Percentiles rank a stretch among this genome's conserved stretches.
Evolutionary conservation across 768 basidiomycete species (phyloP).

Genomic region (Rhodotorula taiwanensis): DNA sequence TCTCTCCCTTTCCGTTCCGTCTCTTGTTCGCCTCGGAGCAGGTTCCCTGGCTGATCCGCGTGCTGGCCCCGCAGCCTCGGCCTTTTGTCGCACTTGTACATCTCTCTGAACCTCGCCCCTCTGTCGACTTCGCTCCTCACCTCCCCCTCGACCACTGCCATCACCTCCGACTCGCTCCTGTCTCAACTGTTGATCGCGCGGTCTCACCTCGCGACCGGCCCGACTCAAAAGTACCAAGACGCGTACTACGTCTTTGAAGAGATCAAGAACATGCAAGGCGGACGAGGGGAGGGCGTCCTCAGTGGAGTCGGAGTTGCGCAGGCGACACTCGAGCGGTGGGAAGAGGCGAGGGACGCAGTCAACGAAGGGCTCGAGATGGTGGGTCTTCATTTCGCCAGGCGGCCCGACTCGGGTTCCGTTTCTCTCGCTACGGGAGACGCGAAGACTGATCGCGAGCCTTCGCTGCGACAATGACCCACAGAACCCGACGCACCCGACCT

Average conservation of each 20-base stretch:
- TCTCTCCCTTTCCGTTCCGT: neutral
- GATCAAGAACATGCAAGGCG: constrained; percentile 38
- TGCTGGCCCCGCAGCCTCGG: constrained; percentile 16
- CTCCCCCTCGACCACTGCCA: constrained; percentile 17
- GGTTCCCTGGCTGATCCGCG: neutral
- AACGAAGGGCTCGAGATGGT: constrained; percentile 38
- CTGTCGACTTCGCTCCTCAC: constrained; percentile 26
- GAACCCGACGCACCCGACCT: constrained; percentile 38
- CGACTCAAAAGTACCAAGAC: constrained; percentile 35
- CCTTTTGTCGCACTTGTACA: constrained; percentile 37
- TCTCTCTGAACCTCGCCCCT: constrained; percentile 24
- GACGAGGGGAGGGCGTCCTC: constrained; percentile 32
- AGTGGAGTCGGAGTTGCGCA: constrained; percentile 34
- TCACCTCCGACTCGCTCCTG: constrained; percentile 36
- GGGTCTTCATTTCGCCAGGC: no score
- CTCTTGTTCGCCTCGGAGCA: neutral
- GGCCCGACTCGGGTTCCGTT: no score
- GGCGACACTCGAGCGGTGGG: constrained; percentile 35
- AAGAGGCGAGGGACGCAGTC: constrained; percentile 35
- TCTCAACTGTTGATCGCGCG: constrained; percentile 34
- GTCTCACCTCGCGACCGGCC: constrained; percentile 28
- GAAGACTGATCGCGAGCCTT: no score
- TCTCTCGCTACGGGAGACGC: no score
- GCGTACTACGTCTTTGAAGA: constrained; percentile 42
- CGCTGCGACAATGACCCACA: no score